Evolutionary conservation across 768 basidiomycete species (phyloP), one percentile per base, ranked within the genome.

Genomic region (Rhizopogon sp.): DNA sequence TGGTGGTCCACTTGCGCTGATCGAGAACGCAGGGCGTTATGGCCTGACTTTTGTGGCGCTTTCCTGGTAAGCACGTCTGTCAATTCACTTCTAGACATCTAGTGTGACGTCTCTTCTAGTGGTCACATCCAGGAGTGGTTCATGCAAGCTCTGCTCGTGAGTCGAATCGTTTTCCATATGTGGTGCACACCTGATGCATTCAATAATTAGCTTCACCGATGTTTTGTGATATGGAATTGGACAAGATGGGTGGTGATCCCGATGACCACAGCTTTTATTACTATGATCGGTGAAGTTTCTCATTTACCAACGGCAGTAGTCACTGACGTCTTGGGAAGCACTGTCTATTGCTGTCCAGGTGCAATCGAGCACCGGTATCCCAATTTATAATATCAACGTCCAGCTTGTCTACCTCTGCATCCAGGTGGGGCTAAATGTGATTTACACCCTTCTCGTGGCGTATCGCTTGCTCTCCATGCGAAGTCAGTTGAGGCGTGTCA

Each of bases 41-140:
- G 46, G 50, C 31, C 29, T 71, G 6, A 67, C 68, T 31, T n/a
- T 62, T 17, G 11, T 68, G 55, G 59, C 58, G 1, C 43, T 60
- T 46, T 39, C 58, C 39, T 57, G 58, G 58, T 66, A 58, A 20
- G 61, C 58, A 5, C 35, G 35, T 35, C 53, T 43, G 8, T 22
- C 3, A 4, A 5, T 49, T 31, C 10, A 41, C 14, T 6, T 37
- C 7, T 13, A 7, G 6, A 40, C 43, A 14, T 46, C 25, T 13
- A n/a, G 20, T 46, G 31, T 9, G 11, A 47, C 14, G 10, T 10
- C 43, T 42, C 13, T 1, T 28, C 20, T 35, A 67, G 67, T 39
- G 69, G 68, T 56, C 61, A 57, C 22, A 17, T 69, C n/a, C 60
- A 66, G 58, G 65, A 64, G 41, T 71, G 71, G 68, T 28, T 72